Evolutionary conservation across 2,329 filamentous ascomycete genomes (phyloP), one percentile per base, ranked within the genome.

Genomic region (Apiospora rasikravindrae): DNA sequence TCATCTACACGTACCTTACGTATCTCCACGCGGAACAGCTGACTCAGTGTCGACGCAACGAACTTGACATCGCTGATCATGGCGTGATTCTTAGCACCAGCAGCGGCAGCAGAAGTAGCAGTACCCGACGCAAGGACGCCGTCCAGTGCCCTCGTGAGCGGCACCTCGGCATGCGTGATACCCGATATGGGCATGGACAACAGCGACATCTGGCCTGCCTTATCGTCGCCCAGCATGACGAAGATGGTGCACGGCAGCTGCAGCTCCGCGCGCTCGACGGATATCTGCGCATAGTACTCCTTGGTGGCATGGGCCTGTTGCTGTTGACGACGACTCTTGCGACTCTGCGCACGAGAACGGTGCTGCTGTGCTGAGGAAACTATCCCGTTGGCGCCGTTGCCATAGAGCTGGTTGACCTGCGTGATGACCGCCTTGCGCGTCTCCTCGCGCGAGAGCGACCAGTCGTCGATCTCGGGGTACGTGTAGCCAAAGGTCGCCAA

Each of bases 351-450:
- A 33, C 57, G 11, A 40, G 26, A 3, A 40, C 26, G 26, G 19
- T 26, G 61, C 19, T 24, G 33, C 40, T 44, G 61, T 33, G 51
- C 40, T n/a, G 61, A 16, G 1, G 16, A 16, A 22, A 8, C 14
- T 13, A 14, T 4, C 1, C 47, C 33, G 8, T 45, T 33, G 44
- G 67, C 44, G 16, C 67, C 29, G 45, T 66, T 2, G 0, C 80
- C 79, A 75, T 87, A 87, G 4, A 95, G 80, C 0, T 81, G 84
- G 72, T 89, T 85, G 16, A 93, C 87, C 8, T 90, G 87, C 0
- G 89, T 86, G 49, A 89, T 87, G 44, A 94, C 84, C 76, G 92
- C 91, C 72, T 87, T 87, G 44, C 86, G 85, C 64, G 94, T 80
- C 75, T 91, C 85, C 72, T 89, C 85, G 1, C 88, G 82, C 3